These are phyloP conservation scores for Aspergillus nanangensis DNA, from an alignment of 495 filamentous ascomycete genomes.

Conservation along the genomic window DNA sequence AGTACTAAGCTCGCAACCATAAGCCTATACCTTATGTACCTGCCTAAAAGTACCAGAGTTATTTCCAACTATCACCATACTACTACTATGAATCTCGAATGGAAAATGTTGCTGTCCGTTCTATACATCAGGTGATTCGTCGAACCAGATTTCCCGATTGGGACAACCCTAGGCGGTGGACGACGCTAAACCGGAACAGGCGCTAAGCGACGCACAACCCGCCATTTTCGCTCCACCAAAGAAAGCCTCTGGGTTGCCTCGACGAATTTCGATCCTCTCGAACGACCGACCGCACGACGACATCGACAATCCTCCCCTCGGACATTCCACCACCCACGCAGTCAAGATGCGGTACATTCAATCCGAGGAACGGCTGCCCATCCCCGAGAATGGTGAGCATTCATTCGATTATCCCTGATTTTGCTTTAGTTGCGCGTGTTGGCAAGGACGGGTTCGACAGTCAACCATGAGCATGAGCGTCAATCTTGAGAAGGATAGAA, in stretches of 20 bases:
- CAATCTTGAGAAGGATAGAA: slow-evolving; percentile 1
- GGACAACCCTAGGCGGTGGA: slow-evolving; percentile 33
- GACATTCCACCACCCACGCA: slow-evolving; percentile 43
- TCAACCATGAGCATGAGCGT: not conserved
- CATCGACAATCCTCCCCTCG: slow-evolving; percentile 47
- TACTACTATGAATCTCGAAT: too few relatives aligned
- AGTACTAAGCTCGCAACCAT: too few relatives aligned
- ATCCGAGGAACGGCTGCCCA: slow-evolving; percentile 85
- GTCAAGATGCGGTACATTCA: slow-evolving; percentile 97
- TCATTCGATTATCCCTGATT: slow-evolving; percentile 19
- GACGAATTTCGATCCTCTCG: slow-evolving; percentile 44
- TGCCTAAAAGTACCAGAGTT: too few relatives aligned
- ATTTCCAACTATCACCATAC: too few relatives aligned
- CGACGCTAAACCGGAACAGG: slow-evolving; percentile 32
- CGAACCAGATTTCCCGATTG: not conserved
- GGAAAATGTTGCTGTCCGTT: too few relatives aligned
- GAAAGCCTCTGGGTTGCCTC: slow-evolving; percentile 24
- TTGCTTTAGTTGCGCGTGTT: slow-evolving; percentile 3
- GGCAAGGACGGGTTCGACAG: slow-evolving; percentile 3
- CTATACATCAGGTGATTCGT: too few relatives aligned
- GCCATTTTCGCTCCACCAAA: slow-evolving; percentile 47
- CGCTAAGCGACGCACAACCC: slow-evolving; percentile 50
- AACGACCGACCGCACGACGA: slow-evolving; percentile 37
- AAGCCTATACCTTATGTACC: too few relatives aligned
- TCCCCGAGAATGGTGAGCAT: slow-evolving; percentile 92